Percentiles rank a stretch among this genome's conserved stretches.
These are phyloP conservation scores for Rugosomyces carneus DNA, from an alignment of 1,284 basidiomycete species.

Conservation along the genomic window DNA sequence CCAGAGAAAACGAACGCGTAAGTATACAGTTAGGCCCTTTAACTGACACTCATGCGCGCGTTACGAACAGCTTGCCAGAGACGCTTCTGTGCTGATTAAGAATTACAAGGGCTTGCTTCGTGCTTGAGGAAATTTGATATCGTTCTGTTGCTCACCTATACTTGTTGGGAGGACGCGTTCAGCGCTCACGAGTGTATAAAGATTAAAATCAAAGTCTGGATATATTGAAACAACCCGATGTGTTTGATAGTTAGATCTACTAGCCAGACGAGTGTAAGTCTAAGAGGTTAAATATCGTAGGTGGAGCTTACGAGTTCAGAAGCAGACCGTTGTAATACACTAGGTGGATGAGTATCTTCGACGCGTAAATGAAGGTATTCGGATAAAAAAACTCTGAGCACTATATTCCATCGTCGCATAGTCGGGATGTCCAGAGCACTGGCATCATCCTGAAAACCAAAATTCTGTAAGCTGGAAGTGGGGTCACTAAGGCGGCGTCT, in stretches of 20 bases:
- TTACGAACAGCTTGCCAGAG: conserved; percentile 25
- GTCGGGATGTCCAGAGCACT: conserved; percentile 82
- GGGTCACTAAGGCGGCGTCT: conserved; percentile 6
- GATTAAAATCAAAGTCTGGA: not conserved
- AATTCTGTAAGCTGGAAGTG: not conserved
- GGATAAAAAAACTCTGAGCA: conserved; percentile 82
- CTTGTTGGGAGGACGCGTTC: not conserved
- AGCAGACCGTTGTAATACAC: conserved; percentile 25
- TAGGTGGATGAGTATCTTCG: conserved; percentile 21
- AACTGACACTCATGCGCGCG: not conserved
- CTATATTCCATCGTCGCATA: conserved; percentile 84
- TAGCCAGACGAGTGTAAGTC: conserved; percentile 9
- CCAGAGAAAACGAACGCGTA: conserved; percentile 28
- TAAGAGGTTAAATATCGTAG: conserved; percentile 2
- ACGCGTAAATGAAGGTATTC: conserved; percentile 83
- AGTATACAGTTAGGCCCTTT: conserved; percentile 9
- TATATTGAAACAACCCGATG: not conserved
- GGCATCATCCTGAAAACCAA: conserved; percentile 72
- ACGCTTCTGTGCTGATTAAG: conserved; percentile 33
- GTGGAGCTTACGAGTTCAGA: conserved; percentile 28
- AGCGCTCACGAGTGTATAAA: not conserved
- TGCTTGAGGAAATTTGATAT: conserved; percentile 9
- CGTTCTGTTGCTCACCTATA: not conserved
- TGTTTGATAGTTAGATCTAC: conserved; percentile 17
- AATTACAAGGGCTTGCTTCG: conserved; percentile 29